A percentile compares a stretch with the other conserved stretches of the same genome.
phyloP scores from a whole-genome alignment of 2,329 filamentous ascomycete species.

The Curvularia eragrostidis region DNA sequence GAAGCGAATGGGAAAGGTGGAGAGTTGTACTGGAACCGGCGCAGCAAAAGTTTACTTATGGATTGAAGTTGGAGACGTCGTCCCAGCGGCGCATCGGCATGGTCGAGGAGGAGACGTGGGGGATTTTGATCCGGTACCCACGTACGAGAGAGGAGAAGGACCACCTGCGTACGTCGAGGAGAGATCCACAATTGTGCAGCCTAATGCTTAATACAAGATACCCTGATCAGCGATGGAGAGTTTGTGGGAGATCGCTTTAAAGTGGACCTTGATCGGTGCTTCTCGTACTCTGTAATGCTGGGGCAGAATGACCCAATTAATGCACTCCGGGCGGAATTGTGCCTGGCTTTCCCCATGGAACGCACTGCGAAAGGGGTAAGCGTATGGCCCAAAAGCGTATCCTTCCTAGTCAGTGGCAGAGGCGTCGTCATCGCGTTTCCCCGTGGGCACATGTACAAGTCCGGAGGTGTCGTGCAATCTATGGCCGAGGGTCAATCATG shows the following conservation, averaged over 20 bases:
- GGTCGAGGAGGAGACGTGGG: constrained; percentile 9
- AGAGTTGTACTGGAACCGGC: constrained; percentile 12
- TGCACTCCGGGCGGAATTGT: neutral
- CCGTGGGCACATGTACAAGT: neutral
- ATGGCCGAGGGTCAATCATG: neutral
- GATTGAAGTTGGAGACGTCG: constrained; percentile 23
- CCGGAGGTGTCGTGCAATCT: neutral
- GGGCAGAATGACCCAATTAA: neutral
- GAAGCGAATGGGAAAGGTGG: constrained; percentile 24
- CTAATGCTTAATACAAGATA: neutral
- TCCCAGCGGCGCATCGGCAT: neutral
- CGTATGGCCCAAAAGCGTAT: neutral
- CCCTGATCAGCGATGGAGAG: too few species aligned
- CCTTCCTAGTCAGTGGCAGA: neutral
- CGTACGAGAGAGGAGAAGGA: constrained; percentile 21
- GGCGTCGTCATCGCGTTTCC: neutral
- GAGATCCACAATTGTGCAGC: neutral
- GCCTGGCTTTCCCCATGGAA: neutral
- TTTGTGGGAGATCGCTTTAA: neutral
- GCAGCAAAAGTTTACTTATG: constrained; percentile 18
- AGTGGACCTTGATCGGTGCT: neutral
- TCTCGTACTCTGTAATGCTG: constrained; percentile 2
- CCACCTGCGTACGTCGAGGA: constrained; percentile 18
- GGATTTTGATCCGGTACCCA: constrained; percentile 17
- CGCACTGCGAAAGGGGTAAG: neutral